These are phyloP conservation scores for Jaltomata sinuosa DNA, from an alignment of 257 asterid species.

Conservation along the genomic window DNA sequence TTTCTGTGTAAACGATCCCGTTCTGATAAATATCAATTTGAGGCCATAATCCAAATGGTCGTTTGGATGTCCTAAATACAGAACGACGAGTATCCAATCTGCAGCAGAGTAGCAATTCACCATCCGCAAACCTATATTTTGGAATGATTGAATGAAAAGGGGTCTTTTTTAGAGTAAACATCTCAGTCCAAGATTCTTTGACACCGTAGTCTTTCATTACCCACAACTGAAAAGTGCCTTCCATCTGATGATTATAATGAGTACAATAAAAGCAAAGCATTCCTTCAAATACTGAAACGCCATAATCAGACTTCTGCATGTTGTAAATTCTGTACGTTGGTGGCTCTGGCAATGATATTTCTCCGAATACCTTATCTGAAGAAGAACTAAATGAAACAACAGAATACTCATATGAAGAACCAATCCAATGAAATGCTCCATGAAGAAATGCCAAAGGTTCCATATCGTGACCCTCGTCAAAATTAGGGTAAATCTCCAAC, in stretches of 20 bases:
- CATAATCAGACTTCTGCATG: neutral
- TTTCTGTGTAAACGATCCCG: neutral
- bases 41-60: neutral
- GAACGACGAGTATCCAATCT: neutral
- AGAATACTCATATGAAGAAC: neutral
- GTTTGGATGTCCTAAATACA: neutral
- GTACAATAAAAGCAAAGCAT: neutral
- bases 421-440: neutral
- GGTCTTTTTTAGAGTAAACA: neutral
- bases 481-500: too few relatives aligned
- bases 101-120: neutral
- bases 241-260: neutral
- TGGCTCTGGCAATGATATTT: neutral
- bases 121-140: neutral
- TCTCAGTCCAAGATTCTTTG: too few relatives aligned
- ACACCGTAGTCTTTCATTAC: neutral
- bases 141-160: neutral
- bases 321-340: neutral
- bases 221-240: neutral
- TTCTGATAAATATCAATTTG: neutral
- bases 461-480: too few relatives aligned
- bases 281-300: neutral
- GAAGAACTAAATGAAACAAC: neutral
- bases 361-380: neutral
- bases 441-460: too few relatives aligned